Base-by-base conservation (phyloP, 805 yeast species). In the Brettanomyces naardenensis region DNA sequence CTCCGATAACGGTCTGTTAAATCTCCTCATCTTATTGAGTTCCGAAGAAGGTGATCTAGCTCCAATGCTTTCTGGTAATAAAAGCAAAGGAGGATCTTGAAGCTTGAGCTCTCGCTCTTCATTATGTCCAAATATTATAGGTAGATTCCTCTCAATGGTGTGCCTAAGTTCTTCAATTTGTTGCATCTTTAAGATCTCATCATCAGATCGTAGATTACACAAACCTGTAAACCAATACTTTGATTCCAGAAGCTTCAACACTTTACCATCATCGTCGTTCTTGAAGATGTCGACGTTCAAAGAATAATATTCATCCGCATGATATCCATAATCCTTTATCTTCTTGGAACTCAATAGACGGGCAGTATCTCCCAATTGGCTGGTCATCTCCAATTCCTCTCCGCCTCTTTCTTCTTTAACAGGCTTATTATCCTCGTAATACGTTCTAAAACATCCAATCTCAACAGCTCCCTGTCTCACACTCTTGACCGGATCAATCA, bases 361-460 rank as follows among this genome's bases (percentile, higher is more conserved):
- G 11, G 26, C 11, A 9, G 69, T 62, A 9, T 28, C 30, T n/a
- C 30, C 10, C 30, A 9, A 10, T 28, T 9, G 9, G n/a, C 15
- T 15, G 15, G 10, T 6, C 19, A 10, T n/a, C 7, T 23, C 26
- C 10, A n/a, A 6, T 6, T 19, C 11, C 19, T 7, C 17, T 17
- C 13, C 11, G 9, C 5, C 15, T 18, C 10, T 19, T 7, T 21
- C 33, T n/a, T n/a, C n/a, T n/a, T n/a, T n/a, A n/a, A n/a, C n/a
- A 4, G 45, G 42, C 27, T 47, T 39, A 13, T 46, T 46, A 19
- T 46, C 53, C 20, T 49, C 47, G 21, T 56, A 51, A 32, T 72
- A 73, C 0, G 96, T 85, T 54, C 96, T 64, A 54, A 87, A 88
- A 1, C 95, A 95, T 1, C 95, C 96, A 39, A 88, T 82, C 33